Evolutionary conservation across 202 grass and related monocot species (phyloP).

Genomic region (Elaeis oleifera): DNA sequence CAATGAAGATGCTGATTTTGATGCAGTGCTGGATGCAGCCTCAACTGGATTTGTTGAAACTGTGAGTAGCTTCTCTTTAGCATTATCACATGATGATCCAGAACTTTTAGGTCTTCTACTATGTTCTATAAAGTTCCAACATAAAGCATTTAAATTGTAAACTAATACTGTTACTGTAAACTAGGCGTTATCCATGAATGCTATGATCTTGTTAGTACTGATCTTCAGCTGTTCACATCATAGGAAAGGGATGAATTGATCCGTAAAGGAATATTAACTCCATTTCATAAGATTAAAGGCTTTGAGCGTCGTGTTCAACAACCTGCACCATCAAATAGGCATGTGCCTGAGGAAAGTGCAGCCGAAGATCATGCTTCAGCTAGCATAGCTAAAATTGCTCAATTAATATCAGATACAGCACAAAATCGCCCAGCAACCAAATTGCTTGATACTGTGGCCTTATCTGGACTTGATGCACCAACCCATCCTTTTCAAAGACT

Average conservation of each 20-base stretch:
- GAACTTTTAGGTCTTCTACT: no score
- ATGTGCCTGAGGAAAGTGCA: conserved; percentile 20
- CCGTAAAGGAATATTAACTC: conserved; percentile 80
- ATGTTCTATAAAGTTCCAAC: no score
- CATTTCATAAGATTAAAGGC: conserved; percentile 86
- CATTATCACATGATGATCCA: no score
- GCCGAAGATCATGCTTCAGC: conserved; percentile 42
- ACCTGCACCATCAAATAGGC: conserved; percentile 30
- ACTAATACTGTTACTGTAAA: no score
- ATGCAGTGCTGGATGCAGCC: conserved; percentile 62
- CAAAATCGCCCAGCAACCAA: conserved; percentile 54
- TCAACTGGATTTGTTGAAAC: conserved; percentile 86
- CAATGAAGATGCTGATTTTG: conserved; percentile 66
- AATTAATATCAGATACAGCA: conserved; percentile 49
- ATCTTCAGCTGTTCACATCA: conserved; percentile 25
- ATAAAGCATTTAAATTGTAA: no score
- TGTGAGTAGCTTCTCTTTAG: conserved; percentile 31
- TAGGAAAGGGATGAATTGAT: conserved; percentile 87
- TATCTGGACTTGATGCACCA: conserved; percentile 73
- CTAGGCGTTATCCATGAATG: no score
- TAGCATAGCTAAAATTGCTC: conserved; percentile 60
- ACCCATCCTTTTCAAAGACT: conserved; percentile 80
- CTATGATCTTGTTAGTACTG: background rate
- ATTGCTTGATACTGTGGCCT: conserved; percentile 60
- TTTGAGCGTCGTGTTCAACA: conserved; percentile 68